Evolutionary conservation across 495 filamentous ascomycete species (phyloP), one percentile per base, ranked within the genome.

Genomic region (Ramalina intermedia): DNA sequence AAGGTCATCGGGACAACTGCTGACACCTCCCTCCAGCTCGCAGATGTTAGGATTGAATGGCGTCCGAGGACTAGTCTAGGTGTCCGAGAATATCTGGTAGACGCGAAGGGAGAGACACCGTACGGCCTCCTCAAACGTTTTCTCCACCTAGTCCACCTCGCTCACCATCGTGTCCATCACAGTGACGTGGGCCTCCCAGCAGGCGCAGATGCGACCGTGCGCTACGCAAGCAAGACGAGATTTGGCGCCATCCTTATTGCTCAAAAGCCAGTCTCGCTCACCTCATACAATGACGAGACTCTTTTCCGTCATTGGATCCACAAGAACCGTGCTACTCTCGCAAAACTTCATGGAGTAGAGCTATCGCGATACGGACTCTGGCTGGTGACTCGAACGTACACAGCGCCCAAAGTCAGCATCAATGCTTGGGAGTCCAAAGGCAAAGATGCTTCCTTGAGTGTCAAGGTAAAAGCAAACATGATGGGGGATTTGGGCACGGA

Each of bases 401-500:
- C 50, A 7, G 17, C 43, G 6, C 50, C 50, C 12, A 23, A 37
- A 33, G 43, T 36, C 14, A 52, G 50, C n/a, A 52, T 52, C 13
- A 52, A 47, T 16, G 50, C 50, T 8, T 52, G 50, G 50, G 14
- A 52, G 14, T 35, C 16, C 27, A 47, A 47, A 37, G 50, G 47
- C 43, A 47, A 47, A 23, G 50, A 52, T 18, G 43, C 50, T 18
- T 41, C 14, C 17, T 24, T 52, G 23, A 52, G 43, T 14, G 43
- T 52, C 9, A 52, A 52, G 43, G 50, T 38, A n/a, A 52, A 52
- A 27, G 50, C 50, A 14, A 43, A 52, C 23, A 52, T 52, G 50
- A 47, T 52, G 43, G 50, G 50, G 3, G 50, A 52, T 14, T 36
- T 52, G 18, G 50, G 43, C 21, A 44, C 41, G 1, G 42, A 46